phyloP scores from a whole-genome alignment of 371 early-diverging fungal species.

The Amoeboaphelidium occidentale region DNA sequence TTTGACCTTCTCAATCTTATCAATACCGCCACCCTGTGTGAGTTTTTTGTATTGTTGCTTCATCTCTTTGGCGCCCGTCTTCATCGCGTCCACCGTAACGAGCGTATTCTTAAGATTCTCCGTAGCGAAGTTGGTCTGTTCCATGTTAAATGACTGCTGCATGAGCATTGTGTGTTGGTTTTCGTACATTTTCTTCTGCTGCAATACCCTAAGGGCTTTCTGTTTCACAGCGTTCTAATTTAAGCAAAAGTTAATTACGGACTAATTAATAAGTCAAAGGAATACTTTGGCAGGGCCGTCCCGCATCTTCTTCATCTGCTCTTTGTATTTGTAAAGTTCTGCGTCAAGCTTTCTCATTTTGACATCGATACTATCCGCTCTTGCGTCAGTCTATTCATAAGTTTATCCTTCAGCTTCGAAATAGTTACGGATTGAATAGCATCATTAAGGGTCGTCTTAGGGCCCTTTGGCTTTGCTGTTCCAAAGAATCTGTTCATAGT shows the following conservation, averaged over 20 bases:
- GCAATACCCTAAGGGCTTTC: slow-evolving; percentile 61
- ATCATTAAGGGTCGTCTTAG: slow-evolving; percentile 40
- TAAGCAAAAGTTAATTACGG: neutral
- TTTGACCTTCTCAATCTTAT: slow-evolving; percentile 81
- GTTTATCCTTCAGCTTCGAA: neutral
- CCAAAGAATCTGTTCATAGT: slow-evolving; percentile 64
- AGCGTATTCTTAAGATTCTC: slow-evolving; percentile 82
- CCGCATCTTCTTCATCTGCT: slow-evolving; percentile 75
- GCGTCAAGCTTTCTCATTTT: slow-evolving; percentile 79
- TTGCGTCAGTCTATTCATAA: slow-evolving; percentile 36
- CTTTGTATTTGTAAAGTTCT: slow-evolving; percentile 61
- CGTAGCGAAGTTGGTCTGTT: slow-evolving; percentile 34
- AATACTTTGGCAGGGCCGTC: slow-evolving; percentile 68
- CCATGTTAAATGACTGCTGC: slow-evolving; percentile 92
- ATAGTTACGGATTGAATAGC: slow-evolving; percentile 35
- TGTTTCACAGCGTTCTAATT: slow-evolving; percentile 58
- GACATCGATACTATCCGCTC: slow-evolving; percentile 64
- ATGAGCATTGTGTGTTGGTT: slow-evolving; percentile 68
- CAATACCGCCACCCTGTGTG: slow-evolving; percentile 42
- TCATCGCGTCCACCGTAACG: slow-evolving; percentile 83
- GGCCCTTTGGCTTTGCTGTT: slow-evolving; percentile 33
- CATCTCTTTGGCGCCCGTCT: slow-evolving; percentile 67
- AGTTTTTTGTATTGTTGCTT: slow-evolving; percentile 81
- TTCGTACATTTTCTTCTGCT: slow-evolving; percentile 83
- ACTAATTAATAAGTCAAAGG: neutral